These are phyloP conservation scores for Porcisia deanei DNA, from an alignment of 208 protist species.

Conservation along the genomic window DNA sequence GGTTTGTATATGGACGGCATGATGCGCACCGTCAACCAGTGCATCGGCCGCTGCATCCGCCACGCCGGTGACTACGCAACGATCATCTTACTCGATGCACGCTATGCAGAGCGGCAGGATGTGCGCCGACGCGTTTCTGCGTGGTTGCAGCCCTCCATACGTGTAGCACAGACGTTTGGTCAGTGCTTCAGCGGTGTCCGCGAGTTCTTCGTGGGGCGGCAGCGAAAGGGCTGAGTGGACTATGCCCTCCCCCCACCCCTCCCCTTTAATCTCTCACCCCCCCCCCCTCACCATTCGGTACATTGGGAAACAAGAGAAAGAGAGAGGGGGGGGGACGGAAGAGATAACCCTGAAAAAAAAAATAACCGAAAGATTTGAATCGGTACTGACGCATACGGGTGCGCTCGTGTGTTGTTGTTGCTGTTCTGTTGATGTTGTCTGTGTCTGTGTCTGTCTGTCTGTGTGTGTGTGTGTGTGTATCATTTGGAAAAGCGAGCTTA, in stretches of 20 bases:
- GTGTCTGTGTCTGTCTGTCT: no score
- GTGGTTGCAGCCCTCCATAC: slow-evolving; percentile 78
- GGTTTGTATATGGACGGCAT: slow-evolving; percentile 92
- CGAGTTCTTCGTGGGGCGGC: slow-evolving; percentile 48
- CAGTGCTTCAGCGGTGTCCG: slow-evolving; percentile 74
- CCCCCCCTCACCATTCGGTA: not conserved
- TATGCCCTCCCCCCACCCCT: not conserved
- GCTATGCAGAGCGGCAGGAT: slow-evolving; percentile 74
- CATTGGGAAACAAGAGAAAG: no score
- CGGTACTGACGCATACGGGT: no score
- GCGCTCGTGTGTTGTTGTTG: no score
- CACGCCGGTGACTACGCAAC: slow-evolving; percentile 93
- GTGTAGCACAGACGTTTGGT: slow-evolving; percentile 43
- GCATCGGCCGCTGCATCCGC: slow-evolving; percentile 95
- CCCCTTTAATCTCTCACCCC: not conserved
- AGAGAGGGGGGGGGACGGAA: no score
- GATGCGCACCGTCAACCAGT: slow-evolving; percentile 97
- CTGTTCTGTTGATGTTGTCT: no score
- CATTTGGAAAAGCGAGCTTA: not conserved
- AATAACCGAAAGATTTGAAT: no score
- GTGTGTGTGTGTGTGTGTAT: no score
- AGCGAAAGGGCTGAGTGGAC: not conserved
- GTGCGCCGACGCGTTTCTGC: slow-evolving; percentile 44
- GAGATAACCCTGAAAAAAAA: no score
- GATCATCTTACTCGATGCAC: slow-evolving; percentile 93